Evolutionary conservation across 192 early-diverging fungal genomes (phyloP).

Genomic region (Oehlia diaphana): DNA sequence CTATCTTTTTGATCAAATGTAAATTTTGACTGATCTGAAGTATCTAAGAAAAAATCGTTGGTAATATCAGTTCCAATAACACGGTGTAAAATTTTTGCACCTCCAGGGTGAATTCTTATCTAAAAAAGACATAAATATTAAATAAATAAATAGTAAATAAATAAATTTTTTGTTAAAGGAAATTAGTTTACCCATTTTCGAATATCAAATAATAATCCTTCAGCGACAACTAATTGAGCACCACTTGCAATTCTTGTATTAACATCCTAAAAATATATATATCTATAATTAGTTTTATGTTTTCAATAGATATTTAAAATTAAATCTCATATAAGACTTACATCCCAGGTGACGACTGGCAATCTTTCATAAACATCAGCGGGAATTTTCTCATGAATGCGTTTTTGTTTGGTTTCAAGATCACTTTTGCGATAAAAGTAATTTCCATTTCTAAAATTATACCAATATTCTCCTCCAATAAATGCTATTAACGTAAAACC

Average conservation of each 20-base stretch:
- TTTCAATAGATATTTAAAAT: too few relatives aligned
- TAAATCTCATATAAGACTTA: too few relatives aligned
- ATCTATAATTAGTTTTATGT: too few relatives aligned
- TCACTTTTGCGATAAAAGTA: neutral
- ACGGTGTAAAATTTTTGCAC: constrained; percentile 23
- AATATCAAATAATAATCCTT: constrained; percentile 26
- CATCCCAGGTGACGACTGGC: neutral
- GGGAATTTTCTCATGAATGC: neutral
- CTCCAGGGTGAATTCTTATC: constrained; percentile 19
- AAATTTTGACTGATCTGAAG: too few relatives aligned
- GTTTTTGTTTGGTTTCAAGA: neutral
- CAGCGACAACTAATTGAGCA: constrained; percentile 18
- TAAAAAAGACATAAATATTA: too few relatives aligned
- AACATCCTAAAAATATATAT: neutral
- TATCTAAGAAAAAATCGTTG: too few relatives aligned
- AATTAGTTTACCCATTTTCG: constrained; percentile 14
- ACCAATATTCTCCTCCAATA: neutral
- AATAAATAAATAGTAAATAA: too few relatives aligned
- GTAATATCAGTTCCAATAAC: neutral
- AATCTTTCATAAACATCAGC: neutral
- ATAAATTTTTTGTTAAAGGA: too few relatives aligned
- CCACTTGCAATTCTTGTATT: constrained; percentile 5
- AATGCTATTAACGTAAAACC: neutral
- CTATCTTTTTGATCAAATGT: too few relatives aligned
- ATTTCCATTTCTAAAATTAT: neutral